These are phyloP conservation scores for Tolypocladium inflatum DNA, from an alignment of 2,329 filamentous ascomycete species.

Conservation along the genomic window DNA sequence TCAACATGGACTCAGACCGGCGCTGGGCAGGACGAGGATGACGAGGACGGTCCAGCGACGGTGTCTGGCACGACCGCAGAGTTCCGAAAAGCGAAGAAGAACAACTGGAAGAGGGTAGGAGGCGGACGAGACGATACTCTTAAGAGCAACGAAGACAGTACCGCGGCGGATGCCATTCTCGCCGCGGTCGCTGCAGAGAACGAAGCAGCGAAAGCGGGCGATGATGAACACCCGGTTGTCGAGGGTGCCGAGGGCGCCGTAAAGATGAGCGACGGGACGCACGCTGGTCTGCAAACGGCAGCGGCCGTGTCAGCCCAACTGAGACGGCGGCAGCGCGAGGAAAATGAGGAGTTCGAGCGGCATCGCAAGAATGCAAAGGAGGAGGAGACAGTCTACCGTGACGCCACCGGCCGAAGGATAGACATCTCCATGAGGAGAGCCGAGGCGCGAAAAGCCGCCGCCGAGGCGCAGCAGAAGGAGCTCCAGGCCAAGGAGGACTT, in stretches of 20 bases:
- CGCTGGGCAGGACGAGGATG: constrained; percentile 36
- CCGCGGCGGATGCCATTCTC: constrained; percentile 68
- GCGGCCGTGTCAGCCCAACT: constrained; percentile 65
- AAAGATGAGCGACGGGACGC: constrained; percentile 79
- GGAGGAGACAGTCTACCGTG: constrained; percentile 86
- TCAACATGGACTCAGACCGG: constrained; percentile 35
- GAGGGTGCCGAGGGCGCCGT: constrained; percentile 37
- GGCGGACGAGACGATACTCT: constrained; percentile 16
- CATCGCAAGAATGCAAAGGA: constrained; percentile 35
- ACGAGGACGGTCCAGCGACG: constrained; percentile 41
- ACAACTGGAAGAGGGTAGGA: constrained; percentile 67
- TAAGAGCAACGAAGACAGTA: constrained; percentile 29
- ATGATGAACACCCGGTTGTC: constrained; percentile 39
- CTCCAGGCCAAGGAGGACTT: constrained; percentile 58
- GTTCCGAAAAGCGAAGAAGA: constrained; percentile 70
- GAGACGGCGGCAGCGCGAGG: constrained; percentile 55
- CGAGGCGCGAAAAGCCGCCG: constrained; percentile 59
- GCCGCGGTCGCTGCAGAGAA: constrained; percentile 61
- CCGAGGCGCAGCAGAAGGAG: constrained; percentile 65
- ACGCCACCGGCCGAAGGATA: constrained; percentile 88
- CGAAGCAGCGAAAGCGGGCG: constrained; percentile 36
- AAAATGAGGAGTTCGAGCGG: constrained; percentile 41
- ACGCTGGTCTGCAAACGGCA: constrained; percentile 79
- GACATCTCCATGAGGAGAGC: constrained; percentile 87
- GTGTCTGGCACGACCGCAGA: constrained; percentile 45